Base-by-base conservation (phyloP, 805 yeast genomes). In the Hanseniaspora singularis region DNA sequence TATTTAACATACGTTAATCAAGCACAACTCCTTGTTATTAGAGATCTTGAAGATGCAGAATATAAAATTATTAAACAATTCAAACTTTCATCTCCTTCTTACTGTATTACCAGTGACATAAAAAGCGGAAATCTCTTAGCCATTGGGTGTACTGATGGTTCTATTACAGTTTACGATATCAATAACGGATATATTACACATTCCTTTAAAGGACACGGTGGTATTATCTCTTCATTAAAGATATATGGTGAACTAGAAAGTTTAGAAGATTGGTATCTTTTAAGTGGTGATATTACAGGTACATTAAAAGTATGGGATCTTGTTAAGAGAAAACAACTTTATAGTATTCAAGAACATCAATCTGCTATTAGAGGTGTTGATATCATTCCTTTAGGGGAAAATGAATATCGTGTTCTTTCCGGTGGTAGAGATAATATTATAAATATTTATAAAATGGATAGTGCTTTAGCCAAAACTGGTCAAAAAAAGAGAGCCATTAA, bases 101-200 rank as follows among this genome's bases (percentile, higher is more conserved):
- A 83, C 61, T 79, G 86, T 10, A 72, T 86, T 38, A 69, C 81
- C 10, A 75, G 74, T 19, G 98, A 92, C 62, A 60, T 73, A 2
- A 38, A 32, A 14, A 85, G 96, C 0, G 80, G 94, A 2, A 77
- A 95, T 2, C 67, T 92, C 31, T 75, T 88, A 57, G 94, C 96
- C 16, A 79, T 92, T 57, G 99, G 99, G 33, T 87, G 94, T 39
- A 82, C 96, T 0, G 98, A 92, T 62, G 97, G 98, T 40, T 73
- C 78, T 34, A 81, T 88, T 15, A 78, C 84, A 38, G 94, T 92
- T 1, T 87, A 94, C 81, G 99, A 92, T 62, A 72, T 92, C 31
- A 88, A 78, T 52, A 87, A 87, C 30, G 88, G 92, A 1, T 85
- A 73, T 53, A 75, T 81, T 3, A 92, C 98, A 0, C 98, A 92